Percentiles rank a stretch among this genome's conserved stretches.
Conservation (phyloP, 495 filamentous ascomycete species). For the Rhypophila decipiens region DNA sequence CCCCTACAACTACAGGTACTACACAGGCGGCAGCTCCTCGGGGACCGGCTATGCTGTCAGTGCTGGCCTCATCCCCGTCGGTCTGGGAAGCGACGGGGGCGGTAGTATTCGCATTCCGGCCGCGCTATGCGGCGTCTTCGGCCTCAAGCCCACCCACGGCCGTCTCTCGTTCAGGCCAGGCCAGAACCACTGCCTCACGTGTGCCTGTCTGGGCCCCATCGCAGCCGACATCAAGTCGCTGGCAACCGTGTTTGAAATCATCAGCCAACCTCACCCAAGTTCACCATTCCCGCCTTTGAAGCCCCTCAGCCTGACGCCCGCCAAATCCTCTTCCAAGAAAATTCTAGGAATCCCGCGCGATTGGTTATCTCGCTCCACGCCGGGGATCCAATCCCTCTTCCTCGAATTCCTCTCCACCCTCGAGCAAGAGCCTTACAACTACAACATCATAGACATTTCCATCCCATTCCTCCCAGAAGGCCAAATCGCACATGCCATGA, state of each 20-base stretch:
- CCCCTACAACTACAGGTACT: conserved; percentile 67
- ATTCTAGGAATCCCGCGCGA: conserved; percentile 61
- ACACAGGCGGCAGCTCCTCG: conserved; percentile 78
- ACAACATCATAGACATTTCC: conserved; percentile 58
- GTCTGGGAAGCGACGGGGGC: conserved; percentile 74
- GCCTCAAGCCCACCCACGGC: conserved; percentile 73
- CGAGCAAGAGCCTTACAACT: conserved; percentile 47
- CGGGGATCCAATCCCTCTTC: conserved; percentile 53
- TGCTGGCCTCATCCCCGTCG: conserved; percentile 71
- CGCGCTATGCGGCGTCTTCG: conserved; percentile 73
- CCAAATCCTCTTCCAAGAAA: conserved; percentile 14
- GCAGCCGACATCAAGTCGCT: conserved; percentile 69
- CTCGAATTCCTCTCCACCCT: conserved; percentile 53
- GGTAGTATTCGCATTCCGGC: conserved; percentile 76
- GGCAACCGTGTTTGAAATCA: conserved; percentile 62
- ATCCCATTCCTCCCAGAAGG: conserved; percentile 71
- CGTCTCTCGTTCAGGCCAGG: conserved; percentile 61
- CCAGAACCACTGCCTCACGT: conserved; percentile 51
- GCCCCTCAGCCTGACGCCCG: conserved; percentile 6
- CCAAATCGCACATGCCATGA: conserved; percentile 70
- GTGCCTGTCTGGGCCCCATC: conserved; percentile 65
- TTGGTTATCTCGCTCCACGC: conserved; percentile 66
- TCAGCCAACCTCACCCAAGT: conserved; percentile 62
- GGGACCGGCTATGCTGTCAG: conserved; percentile 70
- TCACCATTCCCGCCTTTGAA: conserved; percentile 38